phyloP scores from a whole-genome alignment of 2,329 filamentous ascomycete genomes.

The Paecilomyces variotii region DNA sequence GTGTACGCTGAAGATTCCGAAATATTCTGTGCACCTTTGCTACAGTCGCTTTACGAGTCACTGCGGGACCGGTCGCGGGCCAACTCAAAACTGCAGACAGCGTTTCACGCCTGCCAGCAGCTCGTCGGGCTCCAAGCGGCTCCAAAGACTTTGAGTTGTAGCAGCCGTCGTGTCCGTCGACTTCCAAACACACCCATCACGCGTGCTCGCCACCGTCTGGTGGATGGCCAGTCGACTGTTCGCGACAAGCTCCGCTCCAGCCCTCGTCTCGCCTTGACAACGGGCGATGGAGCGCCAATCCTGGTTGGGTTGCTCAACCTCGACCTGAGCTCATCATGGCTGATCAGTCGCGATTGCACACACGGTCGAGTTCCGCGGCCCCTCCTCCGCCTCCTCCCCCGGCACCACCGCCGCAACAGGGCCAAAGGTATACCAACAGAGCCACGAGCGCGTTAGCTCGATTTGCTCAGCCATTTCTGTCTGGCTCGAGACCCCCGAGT shows the following conservation, averaged over 20 bases:
- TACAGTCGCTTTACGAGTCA: background rate
- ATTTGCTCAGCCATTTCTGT: slow-evolving; percentile 48
- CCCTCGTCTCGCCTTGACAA: slow-evolving; percentile 1
- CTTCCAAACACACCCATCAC: slow-evolving; percentile 1
- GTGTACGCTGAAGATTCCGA: background rate
- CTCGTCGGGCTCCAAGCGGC: background rate
- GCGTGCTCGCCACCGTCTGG: background rate
- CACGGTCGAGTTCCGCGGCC: slow-evolving; percentile 15
- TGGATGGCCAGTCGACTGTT: background rate
- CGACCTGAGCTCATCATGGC: slow-evolving; percentile 19
- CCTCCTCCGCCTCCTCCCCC: slow-evolving; percentile 25
- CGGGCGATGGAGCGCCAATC: slow-evolving; percentile 12
- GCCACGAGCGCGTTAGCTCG: slow-evolving; percentile 42
- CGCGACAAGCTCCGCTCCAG: slow-evolving; percentile 1
- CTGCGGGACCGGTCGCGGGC: background rate
- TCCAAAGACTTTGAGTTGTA: background rate
- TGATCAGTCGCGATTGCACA: slow-evolving; percentile 17
- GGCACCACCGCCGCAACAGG: slow-evolving; percentile 26
- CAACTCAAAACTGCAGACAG: background rate
- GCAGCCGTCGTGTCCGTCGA: background rate
- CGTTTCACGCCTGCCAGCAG: background rate
- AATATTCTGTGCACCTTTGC: background rate
- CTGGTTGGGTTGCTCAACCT: slow-evolving; percentile 10
- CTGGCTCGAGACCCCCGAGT: slow-evolving; percentile 47
- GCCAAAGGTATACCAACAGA: slow-evolving; percentile 34